Base-by-base conservation (phyloP, 352 stramenopile genomes). In the Globisporangium sylvaticum region DNA sequence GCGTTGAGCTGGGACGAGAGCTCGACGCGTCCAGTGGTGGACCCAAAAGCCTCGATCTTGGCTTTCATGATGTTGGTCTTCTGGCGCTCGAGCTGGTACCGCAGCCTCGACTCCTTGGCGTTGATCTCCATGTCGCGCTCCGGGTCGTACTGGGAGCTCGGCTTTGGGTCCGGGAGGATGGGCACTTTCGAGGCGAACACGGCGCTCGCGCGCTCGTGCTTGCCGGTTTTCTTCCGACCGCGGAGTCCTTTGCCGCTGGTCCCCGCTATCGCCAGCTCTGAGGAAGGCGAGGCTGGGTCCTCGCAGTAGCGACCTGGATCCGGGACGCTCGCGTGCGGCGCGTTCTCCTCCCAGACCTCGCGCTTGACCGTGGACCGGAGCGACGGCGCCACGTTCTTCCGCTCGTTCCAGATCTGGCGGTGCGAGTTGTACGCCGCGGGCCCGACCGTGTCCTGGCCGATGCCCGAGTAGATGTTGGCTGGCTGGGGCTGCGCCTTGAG, bases 131-230 rank as follows among this genome's bases (percentile, higher is more conserved):
- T 66, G n/a, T 85, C 83, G 60, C 80, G 80, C 39, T 91, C 83
- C 20, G 73, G 65, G 59, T 91, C 80, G 48, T 85, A 82, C 22
- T 80, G 73, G 18, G 73, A 69, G 9, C 73, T 71, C 12, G 76
- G 73, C 58, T 87, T 85, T 4, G 80, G 65, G 1, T 68, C 60
- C 1, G 71, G 77, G 3, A 93, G 74, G 59, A 91, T 85, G 4
- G 85, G 85, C 5, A 93, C 85, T 20, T 87, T 89, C n/a, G 83
- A 91, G 2, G 83, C 79, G 70, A 93, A 91, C 37, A 91, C 81
- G 20, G 85, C 85, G 53, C 80, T 91, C 37, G 76, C 79, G 34
- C 75, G 72, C 24, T 78, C 67, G 22, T 62, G 56, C 37, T 67
- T 74, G 10, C 63, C 25, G 15, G n/a, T 14, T 22, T 58, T 63